phyloP scores from a whole-genome alignment of 257 asterid species.

The Fraxinus anomala region DNA sequence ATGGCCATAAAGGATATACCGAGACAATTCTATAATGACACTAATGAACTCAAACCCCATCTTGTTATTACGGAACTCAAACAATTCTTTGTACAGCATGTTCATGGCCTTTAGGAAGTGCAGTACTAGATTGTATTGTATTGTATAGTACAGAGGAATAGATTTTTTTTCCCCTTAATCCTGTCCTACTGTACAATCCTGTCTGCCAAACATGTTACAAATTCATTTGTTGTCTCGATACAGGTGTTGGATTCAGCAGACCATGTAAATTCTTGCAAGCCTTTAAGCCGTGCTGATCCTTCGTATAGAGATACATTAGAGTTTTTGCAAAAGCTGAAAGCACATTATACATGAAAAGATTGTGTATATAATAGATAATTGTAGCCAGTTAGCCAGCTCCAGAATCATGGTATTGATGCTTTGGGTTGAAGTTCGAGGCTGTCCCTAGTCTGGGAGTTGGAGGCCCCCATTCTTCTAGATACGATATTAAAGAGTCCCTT shows the following conservation, averaged over 20 bases:
- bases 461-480: background rate
- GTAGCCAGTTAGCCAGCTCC: conserved; percentile 3
- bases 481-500: background rate
- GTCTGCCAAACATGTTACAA: conserved; percentile 1
- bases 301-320: conserved; percentile 84
- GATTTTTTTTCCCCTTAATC: background rate
- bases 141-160: background rate
- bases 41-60: background rate
- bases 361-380: conserved; percentile 23
- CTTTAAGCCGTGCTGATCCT: conserved; percentile 77
- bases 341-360: conserved; percentile 40
- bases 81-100: background rate
- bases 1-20: background rate
- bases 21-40: background rate
- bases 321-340: conserved; percentile 73
- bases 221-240: conserved; percentile 12
- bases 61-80: no score
- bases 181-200: background rate
- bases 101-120: background rate
- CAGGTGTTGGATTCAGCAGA: conserved; percentile 97
- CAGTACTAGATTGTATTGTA: conserved; percentile 1
- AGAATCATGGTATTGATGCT: background rate
- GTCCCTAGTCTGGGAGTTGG: background rate
- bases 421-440: background rate
- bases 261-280: conserved; percentile 97